Conservation (phyloP, 768 basidiomycete species). For the Lanmaoa pseudosensibilis region DNA sequence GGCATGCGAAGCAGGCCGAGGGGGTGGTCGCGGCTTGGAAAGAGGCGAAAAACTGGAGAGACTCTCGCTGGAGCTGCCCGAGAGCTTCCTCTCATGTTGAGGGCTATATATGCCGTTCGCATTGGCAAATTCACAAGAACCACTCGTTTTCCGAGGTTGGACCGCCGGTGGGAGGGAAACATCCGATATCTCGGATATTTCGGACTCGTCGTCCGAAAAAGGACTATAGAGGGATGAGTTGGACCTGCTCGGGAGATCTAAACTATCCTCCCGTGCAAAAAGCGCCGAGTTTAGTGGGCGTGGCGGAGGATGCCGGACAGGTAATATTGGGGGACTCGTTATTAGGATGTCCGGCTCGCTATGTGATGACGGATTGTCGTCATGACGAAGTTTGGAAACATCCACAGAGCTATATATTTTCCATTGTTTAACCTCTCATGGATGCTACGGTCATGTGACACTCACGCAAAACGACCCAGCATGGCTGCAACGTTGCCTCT, state of each 20-base stretch:
- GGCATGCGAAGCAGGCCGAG: constrained; percentile 15
- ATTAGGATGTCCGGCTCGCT: constrained; percentile 27
- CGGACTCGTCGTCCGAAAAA: constrained; percentile 33
- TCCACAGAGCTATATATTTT: constrained; percentile 19
- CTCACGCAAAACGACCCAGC: constrained; percentile 35
- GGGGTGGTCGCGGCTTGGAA: constrained; percentile 23
- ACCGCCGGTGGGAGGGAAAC: constrained; percentile 8
- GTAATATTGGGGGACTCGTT: constrained; percentile 21
- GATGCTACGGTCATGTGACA: background rate
- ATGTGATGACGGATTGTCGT: constrained; percentile 19
- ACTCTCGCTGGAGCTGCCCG: constrained; percentile 28
- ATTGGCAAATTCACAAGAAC: background rate
- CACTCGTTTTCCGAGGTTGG: constrained; percentile 7
- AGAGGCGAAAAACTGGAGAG: constrained; percentile 6
- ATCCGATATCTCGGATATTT: constrained; percentile 25
- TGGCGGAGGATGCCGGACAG: constrained; percentile 22
- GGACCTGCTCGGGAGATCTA: constrained; percentile 21
- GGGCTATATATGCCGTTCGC: background rate
- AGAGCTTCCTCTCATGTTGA: constrained; percentile 10
- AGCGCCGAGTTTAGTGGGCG: constrained; percentile 16
- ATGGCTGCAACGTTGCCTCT: constrained; percentile 38
- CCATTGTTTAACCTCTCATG: background rate
- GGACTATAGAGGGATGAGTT: constrained; percentile 27
- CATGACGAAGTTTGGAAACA: constrained; percentile 16
- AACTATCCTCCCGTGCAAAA: constrained; percentile 21